Conservation (phyloP, 2,329 filamentous ascomycete species). For the Penicillium olsonii region DNA sequence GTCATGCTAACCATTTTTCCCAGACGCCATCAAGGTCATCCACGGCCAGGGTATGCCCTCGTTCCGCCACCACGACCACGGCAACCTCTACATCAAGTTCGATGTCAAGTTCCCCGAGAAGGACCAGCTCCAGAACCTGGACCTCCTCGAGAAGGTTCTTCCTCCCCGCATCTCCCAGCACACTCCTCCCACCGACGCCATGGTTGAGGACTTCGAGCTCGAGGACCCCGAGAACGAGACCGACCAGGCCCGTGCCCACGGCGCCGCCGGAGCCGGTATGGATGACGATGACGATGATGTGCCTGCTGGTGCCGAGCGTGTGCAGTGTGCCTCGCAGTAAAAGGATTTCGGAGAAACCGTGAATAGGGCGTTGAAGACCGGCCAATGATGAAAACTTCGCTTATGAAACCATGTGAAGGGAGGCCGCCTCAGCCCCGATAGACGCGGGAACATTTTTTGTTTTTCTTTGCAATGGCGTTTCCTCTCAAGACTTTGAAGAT, state of each 20-base stretch:
- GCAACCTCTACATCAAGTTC: slow-evolving; percentile 97
- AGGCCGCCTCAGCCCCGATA: slow-evolving; percentile 20
- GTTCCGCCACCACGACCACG: slow-evolving; percentile 88
- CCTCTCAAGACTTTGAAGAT: slow-evolving; percentile 35
- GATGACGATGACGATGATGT: slow-evolving; percentile 70
- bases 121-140: slow-evolving; percentile 68
- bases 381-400: slow-evolving; percentile 34
- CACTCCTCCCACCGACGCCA: slow-evolving; percentile 75
- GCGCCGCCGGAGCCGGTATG: slow-evolving; percentile 58
- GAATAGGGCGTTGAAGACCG: slow-evolving; percentile 22
- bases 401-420: slow-evolving; percentile 40
- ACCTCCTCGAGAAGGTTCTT: slow-evolving; percentile 80
- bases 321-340: slow-evolving; percentile 57
- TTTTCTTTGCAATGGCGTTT: slow-evolving; percentile 40
- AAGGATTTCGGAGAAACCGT: slow-evolving; percentile 14
- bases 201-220: slow-evolving; percentile 86
- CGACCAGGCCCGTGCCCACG: slow-evolving; percentile 66
- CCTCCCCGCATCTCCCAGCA: slow-evolving; percentile 68
- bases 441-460: slow-evolving; percentile 24
- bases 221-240: slow-evolving; percentile 78
- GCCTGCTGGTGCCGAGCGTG: slow-evolving; percentile 50
- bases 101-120: slow-evolving; percentile 94
- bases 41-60: slow-evolving; percentile 98
- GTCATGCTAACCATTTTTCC: slow-evolving; percentile 12
- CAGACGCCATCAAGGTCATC: slow-evolving; percentile 89